Conservation (phyloP, 257 asterid species). For the Rehmannia glutinosa region DNA sequence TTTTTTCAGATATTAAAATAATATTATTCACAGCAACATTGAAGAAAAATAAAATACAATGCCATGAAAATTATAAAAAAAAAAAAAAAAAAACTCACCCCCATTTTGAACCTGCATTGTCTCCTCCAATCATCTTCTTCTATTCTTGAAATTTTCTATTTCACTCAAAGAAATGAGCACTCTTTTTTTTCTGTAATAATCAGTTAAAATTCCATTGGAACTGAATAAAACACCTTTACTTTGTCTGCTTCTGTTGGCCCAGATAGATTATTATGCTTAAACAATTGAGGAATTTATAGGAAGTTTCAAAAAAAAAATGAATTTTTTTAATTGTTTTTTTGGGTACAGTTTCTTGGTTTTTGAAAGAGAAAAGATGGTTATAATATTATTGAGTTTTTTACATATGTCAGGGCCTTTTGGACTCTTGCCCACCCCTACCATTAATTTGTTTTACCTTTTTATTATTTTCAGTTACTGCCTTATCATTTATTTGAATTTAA, state of each 20-base stretch:
- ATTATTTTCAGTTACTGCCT: too few relatives aligned
- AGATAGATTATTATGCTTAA: neutral
- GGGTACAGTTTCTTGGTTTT: neutral
- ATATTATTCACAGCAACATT: too few relatives aligned
- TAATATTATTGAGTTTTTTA: slow-evolving; percentile 19
- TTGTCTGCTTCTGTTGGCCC: slow-evolving; percentile 9
- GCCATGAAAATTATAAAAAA: neutral
- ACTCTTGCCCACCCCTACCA: slow-evolving; percentile 20
- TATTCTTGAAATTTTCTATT: too few relatives aligned
- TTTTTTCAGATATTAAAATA: slow-evolving; percentile 11
- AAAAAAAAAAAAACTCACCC: slow-evolving; percentile 19
- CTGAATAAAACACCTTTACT: slow-evolving; percentile 9
- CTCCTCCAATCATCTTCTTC: slow-evolving; percentile 22
- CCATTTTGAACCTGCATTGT: slow-evolving; percentile 24
- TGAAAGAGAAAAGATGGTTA: neutral
- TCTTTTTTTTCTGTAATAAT: too few relatives aligned
- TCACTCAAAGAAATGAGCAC: too few relatives aligned
- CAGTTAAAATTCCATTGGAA: neutral
- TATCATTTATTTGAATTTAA: slow-evolving; percentile 14
- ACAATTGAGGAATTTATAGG: slow-evolving; percentile 14
- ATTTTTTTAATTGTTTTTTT: neutral
- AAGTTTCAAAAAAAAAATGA: neutral
- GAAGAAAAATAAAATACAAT: neutral
- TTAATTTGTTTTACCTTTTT: slow-evolving; percentile 22
- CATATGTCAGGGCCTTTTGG: slow-evolving; percentile 32